Base-by-base conservation (phyloP, 2,329 filamentous ascomycete genomes). In the Cladosporium velox region DNA sequence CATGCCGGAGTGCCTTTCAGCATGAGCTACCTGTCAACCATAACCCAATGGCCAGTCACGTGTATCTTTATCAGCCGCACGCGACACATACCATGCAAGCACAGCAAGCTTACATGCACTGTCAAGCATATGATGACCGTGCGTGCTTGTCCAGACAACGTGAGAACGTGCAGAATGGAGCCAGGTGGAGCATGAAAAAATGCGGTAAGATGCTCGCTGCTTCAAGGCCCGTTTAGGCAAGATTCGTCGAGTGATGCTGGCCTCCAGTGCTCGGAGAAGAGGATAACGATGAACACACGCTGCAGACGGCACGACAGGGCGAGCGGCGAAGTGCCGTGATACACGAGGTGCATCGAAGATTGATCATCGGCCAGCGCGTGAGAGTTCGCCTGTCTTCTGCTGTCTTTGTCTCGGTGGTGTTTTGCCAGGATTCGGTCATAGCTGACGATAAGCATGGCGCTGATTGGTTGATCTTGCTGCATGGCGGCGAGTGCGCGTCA, bases 121-220 rank as follows among this genome's bases (percentile, higher is more conserved):
- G 30, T 32, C 32, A 55, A 26, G 18, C 26, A 34, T 55, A 11
- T n/a, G 28, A n/a, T 55, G 52, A 34, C 52, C 52, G 52, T 55
- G 52, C 52, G 8, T 55, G 24, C 24, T 14, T 30, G 28, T 32
- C 52, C 14, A n/a, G 52, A 18, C 52, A 55, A 55, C 52, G 52
- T 55, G 15, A 55, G 26, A 55, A 32, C 52, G 28, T 55, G 52
- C 52, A 55, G 15, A 24, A 47, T 5, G 41, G 41, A 47, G 41
- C 41, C 18, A 34, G 52, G 52, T 55, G 52, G 52, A 55, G 52
- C 52, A 32, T n/a, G 15, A 34, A 21, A 44, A 47, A 21, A 11
- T 34, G 52, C 52, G 52, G 52, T 55, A 30, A 30, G 52, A 55
- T 34, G 52, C 52, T 55, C 52, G 52, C 52, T 55, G 52, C 52